Evolutionary conservation across 129 eudicot genomes (phyloP).

Genomic region (Lactuca sativa): DNA sequence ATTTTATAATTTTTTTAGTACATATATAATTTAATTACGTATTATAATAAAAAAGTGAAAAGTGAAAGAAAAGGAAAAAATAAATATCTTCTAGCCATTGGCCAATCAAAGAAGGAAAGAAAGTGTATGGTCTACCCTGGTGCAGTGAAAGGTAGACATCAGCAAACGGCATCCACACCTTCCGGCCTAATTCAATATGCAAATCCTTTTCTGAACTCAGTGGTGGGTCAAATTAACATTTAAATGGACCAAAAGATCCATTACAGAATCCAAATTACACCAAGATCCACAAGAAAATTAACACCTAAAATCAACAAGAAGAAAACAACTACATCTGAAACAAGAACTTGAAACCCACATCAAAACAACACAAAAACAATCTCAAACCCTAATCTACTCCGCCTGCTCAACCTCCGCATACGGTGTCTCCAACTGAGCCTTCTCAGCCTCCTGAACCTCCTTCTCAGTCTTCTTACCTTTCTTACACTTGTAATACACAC

Average conservation of each 20-base stretch:
- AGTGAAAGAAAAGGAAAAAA: no score
- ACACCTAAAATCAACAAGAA: slow-evolving; percentile 23
- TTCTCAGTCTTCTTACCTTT: slow-evolving; percentile 98
- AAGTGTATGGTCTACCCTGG: no score
- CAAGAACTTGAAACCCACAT: neutral
- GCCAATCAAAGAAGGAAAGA: no score
- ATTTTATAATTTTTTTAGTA: no score
- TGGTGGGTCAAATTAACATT: neutral
- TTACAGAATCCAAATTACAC: slow-evolving; percentile 20
- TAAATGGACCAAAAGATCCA: slow-evolving; percentile 9
- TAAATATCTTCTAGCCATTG: no score
- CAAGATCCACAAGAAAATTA: slow-evolving; percentile 25
- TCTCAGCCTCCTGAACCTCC: slow-evolving; percentile 97
- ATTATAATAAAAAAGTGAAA: no score
- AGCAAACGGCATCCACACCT: no score
- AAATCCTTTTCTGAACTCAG: no score
- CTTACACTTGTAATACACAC: slow-evolving; percentile 95
- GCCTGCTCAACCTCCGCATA: slow-evolving; percentile 61
- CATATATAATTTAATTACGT: no score
- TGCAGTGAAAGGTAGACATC: no score
- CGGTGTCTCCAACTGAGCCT: slow-evolving; percentile 72
- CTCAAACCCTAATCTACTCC: slow-evolving; percentile 23
- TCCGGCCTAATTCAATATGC: no score
- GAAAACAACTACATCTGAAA: slow-evolving; percentile 20
- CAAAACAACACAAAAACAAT: neutral